A percentile compares a stretch with the other conserved stretches of the same genome.
Conservation (phyloP, 148 eudicot genomes). For the Rhododendron molle region DNA sequence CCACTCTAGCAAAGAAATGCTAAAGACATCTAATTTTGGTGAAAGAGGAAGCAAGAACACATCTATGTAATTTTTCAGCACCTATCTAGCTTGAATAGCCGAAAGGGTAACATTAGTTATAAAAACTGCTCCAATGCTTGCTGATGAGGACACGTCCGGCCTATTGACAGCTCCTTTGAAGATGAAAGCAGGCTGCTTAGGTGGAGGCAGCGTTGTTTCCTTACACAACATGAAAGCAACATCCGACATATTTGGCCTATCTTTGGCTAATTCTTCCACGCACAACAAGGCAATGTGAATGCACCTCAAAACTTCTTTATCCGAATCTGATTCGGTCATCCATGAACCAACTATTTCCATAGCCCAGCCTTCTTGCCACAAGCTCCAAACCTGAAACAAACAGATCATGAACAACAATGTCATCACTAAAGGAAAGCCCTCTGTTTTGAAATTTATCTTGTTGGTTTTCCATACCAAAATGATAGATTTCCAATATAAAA, state of each 20-base stretch:
- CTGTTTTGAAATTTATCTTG: too few relatives aligned
- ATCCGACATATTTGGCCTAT: slow-evolving; percentile 48
- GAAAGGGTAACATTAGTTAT: neutral
- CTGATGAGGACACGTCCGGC: slow-evolving; percentile 23
- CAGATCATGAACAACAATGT: too few relatives aligned
- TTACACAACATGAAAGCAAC: slow-evolving; percentile 47
- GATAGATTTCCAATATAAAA: neutral
- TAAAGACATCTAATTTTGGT: neutral
- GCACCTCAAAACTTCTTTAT: slow-evolving; percentile 28
- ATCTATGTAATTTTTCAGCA: neutral
- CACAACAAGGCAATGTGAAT: slow-evolving; percentile 47
- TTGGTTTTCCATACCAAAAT: neutral
- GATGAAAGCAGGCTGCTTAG: slow-evolving; percentile 47
- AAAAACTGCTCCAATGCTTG: slow-evolving; percentile 7
- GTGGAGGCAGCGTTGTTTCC: slow-evolving; percentile 32
- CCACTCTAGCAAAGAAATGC: neutral
- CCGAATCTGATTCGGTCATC: slow-evolving; percentile 10
- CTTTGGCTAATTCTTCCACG: slow-evolving; percentile 49
- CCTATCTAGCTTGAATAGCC: neutral
- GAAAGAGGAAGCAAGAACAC: neutral
- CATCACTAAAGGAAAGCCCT: too few relatives aligned
- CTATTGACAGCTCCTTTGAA: slow-evolving; percentile 10
- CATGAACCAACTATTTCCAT: slow-evolving; percentile 25
- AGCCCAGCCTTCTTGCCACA: slow-evolving; percentile 9
- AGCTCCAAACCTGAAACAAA: too few relatives aligned